Base-by-base conservation (phyloP, 2,329 filamentous ascomycete species). In the Endothia cerciana region DNA sequence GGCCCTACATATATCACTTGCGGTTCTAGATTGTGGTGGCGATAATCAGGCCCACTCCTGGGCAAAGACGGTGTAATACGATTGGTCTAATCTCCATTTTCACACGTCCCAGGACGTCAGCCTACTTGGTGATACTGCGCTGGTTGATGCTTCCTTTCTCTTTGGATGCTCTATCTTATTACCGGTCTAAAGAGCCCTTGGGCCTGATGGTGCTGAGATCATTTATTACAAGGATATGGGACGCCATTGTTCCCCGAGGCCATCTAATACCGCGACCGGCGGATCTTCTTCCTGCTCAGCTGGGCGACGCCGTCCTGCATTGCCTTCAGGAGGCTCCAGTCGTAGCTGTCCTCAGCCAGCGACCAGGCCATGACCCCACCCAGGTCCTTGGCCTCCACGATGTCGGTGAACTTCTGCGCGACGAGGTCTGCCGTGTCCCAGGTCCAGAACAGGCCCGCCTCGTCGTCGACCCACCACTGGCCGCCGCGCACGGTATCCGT, bases 331-430 rank as follows among this genome's bases (percentile, higher is more conserved):
- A 79, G 82, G 56, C 72, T 75, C 75, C 77, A 81, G 65, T 79
- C 76, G 28, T 76, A 57, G 63, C 75, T 78, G 62, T 87, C 84
- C 70, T 84, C 80, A 0, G 77, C 83, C 65, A 87, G 71, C 43
- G 80, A 82, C 84, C 84, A 87, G 0, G 81, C 83, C 75, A 86
- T 81, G 10, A 83, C 78, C 4, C 85, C 83, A 3, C 83, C 83
- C 1, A 86, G 71, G 0, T 74, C 73, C 64, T 78, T 76, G 22
- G 74, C 72, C 28, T 72, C 70, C 13, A 85, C 75, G 53, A 84
- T 81, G 1, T 79, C 71, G 1, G 76, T 68, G 57, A 85, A 82
- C 74, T 87, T 87, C 55, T 74, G 66, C 0, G 71, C 43, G 33
- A 87, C 82, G 1, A 82, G 74, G n/a, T 78, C 76, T 0, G 81